A percentile compares a stretch with the other conserved stretches of the same genome.
phyloP scores from a whole-genome alignment of 352 stramenopile species.

The Aphanomyces astaci region DNA sequence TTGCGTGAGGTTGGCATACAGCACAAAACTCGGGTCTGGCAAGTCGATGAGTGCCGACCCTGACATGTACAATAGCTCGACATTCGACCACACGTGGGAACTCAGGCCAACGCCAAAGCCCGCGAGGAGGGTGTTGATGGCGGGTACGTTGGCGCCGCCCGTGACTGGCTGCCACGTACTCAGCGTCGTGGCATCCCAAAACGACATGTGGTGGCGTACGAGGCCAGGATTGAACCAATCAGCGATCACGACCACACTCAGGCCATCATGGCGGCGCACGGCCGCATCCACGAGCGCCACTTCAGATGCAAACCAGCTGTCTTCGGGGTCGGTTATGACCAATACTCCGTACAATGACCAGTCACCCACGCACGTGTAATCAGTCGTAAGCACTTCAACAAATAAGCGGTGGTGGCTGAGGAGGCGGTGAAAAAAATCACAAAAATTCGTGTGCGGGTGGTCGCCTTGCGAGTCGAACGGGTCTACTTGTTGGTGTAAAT shows the following conservation, averaged over 20 bases:
- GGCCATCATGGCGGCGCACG: conserved; percentile 51
- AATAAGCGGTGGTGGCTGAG: conserved; percentile 47
- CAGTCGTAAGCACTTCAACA: conserved; percentile 71
- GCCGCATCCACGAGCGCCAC: conserved; percentile 43
- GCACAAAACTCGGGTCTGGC: not conserved
- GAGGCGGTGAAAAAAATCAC: conserved; percentile 71
- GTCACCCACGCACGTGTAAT: conserved; percentile 61
- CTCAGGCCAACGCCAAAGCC: conserved; percentile 66
- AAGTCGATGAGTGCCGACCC: conserved; percentile 8
- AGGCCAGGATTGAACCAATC: conserved; percentile 77
- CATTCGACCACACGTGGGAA: conserved; percentile 44
- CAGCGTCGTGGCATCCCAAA: conserved; percentile 79
- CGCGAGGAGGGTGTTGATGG: conserved; percentile 51
- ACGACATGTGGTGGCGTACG: too few species aligned
- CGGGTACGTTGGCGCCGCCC: conserved; percentile 66
- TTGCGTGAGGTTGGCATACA: not conserved
- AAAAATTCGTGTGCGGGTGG: conserved; percentile 81
- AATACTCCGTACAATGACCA: conserved; percentile 62
- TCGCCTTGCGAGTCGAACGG: conserved; percentile 71
- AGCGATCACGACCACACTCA: conserved; percentile 64
- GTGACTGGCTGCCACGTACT: conserved; percentile 74
- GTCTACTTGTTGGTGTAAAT: conserved; percentile 46
- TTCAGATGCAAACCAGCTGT: conserved; percentile 68
- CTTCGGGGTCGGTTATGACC: conserved; percentile 74
- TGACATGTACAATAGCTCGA: conserved; percentile 39